Conservation (phyloP, 2,329 filamentous ascomycete species). For the Apiospora sp. region DNA sequence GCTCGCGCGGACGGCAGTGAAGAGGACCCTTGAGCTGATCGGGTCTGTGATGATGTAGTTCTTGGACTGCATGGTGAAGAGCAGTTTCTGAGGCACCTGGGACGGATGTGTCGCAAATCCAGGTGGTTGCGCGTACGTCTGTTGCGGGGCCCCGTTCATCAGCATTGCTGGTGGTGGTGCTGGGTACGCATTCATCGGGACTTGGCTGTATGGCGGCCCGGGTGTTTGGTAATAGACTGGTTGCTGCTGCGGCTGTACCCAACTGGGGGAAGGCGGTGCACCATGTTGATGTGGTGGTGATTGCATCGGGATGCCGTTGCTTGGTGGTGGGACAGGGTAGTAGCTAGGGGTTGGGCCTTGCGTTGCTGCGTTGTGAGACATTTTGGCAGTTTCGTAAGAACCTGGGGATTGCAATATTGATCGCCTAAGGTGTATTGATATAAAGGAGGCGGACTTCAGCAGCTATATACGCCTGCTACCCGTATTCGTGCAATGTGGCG, state of each 20-base stretch:
- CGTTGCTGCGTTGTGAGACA: not conserved
- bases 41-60: not conserved
- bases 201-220: not conserved
- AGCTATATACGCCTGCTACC: not conserved
- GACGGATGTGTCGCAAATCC: not conserved
- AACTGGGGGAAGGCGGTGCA: not conserved
- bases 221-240: not conserved
- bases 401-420: too few species aligned
- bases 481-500: not conserved
- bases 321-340: not conserved
- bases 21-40: not conserved
- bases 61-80: not conserved
- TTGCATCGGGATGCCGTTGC: not conserved
- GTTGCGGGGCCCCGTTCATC: not conserved
- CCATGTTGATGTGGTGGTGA: not conserved
- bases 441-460: too few species aligned
- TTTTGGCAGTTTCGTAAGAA: too few species aligned
- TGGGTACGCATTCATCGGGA: not conserved
- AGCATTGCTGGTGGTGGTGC: too few species aligned
- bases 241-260: too few species aligned
- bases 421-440: not conserved
- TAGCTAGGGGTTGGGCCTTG: not conserved
- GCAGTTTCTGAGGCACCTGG: not conserved
- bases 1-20: not conserved
- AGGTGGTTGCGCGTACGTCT: not conserved